Percentiles rank a stretch among this genome's conserved stretches.
These are phyloP conservation scores for Aphanomyces cochlioides DNA, from an alignment of 352 stramenopile genomes.

Conservation along the genomic window DNA sequence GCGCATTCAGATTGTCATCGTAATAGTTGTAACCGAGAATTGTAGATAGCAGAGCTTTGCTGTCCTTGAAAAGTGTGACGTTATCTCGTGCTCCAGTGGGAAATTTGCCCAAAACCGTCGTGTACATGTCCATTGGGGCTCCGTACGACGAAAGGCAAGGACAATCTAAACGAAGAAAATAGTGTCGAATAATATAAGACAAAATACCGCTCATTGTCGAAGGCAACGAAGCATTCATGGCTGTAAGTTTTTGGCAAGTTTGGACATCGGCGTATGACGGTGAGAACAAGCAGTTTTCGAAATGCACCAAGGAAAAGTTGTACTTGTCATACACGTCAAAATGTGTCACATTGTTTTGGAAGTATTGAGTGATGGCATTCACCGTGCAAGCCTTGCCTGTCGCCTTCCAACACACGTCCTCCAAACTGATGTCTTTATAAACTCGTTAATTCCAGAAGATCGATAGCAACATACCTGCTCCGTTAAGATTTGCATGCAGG, in stretches of 20 bases:
- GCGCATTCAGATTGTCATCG: slow-evolving; percentile 39
- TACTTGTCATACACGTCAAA: slow-evolving; percentile 58
- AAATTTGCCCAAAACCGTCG: slow-evolving; percentile 53
- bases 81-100: slow-evolving; percentile 32
- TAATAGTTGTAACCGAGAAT: slow-evolving; percentile 52
- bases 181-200: not conserved
- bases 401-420: slow-evolving; percentile 53
- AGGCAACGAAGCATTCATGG: slow-evolving; percentile 35
- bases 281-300: slow-evolving; percentile 45
- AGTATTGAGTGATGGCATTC: slow-evolving; percentile 62
- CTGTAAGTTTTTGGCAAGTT: slow-evolving; percentile 42
- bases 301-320: slow-evolving; percentile 42
- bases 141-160: slow-evolving; percentile 62
- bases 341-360: slow-evolving; percentile 55
- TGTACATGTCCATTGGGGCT: slow-evolving; percentile 50
- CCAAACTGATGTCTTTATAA: slow-evolving; percentile 31
- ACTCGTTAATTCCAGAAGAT: not conserved
- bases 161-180: slow-evolving; percentile 38
- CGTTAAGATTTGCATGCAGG: slow-evolving; percentile 2
- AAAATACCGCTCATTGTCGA: slow-evolving; percentile 40
- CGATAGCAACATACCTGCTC: slow-evolving; percentile 10
- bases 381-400: slow-evolving; percentile 54
- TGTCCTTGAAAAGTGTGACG: slow-evolving; percentile 43
- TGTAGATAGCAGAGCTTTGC: slow-evolving; percentile 46
- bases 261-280: slow-evolving; percentile 44